Conservation (phyloP, 2,329 filamentous ascomycete genomes). For the Apiospora saccharicola region DNA sequence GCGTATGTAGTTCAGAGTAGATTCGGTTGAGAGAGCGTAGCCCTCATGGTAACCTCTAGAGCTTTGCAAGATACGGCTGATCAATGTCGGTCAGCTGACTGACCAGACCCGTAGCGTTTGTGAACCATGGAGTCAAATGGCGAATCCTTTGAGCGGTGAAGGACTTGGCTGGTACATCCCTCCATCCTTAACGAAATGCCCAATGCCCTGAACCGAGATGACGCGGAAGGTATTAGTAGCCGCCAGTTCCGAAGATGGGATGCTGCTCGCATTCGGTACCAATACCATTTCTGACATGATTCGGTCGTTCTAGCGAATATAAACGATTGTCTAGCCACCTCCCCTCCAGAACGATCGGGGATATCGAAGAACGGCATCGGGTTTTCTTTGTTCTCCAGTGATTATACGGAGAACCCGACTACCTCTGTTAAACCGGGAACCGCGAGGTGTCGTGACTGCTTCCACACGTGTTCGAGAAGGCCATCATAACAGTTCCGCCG, state of each 20-base stretch:
- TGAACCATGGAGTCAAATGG: background rate
- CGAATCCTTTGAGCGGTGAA: background rate
- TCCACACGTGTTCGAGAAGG: constrained; percentile 13
- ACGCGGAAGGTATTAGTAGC: background rate
- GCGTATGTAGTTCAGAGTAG: too few relatives aligned
- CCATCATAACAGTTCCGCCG: background rate
- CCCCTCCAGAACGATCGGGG: background rate
- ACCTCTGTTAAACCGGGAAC: background rate
- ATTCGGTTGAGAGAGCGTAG: background rate
- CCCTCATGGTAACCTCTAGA: background rate
- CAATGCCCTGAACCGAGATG: background rate
- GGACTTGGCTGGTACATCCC: background rate
- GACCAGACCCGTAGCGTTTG: background rate
- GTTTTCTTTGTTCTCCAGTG: background rate
- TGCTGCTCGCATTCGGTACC: background rate
- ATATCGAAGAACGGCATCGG: background rate
- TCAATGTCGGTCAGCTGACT: background rate
- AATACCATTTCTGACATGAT: background rate
- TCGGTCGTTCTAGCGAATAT: background rate
- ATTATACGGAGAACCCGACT: background rate
- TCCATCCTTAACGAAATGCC: background rate
- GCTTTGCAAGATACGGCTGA: background rate
- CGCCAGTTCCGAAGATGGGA: background rate
- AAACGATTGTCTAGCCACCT: background rate
- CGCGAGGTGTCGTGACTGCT: background rate